Evolutionary conservation across 2,329 filamentous ascomycete species (phyloP), one percentile per base, ranked within the genome.

Genomic region (Fusarium humuli): DNA sequence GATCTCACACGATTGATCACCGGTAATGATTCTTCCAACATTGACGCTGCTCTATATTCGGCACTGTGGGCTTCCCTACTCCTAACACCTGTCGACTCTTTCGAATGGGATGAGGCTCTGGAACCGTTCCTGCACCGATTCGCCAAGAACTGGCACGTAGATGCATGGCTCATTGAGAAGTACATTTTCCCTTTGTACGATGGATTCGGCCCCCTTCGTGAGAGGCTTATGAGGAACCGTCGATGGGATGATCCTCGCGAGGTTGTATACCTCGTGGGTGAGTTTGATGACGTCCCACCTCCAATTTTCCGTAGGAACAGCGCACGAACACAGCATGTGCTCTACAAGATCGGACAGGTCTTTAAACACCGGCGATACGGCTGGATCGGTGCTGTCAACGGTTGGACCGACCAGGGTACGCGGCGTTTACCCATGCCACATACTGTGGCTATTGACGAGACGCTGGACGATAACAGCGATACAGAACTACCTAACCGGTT

Each of bases 351-450:
- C 50, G 96, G 96, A 1, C 92, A 97, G 73, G 86, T 97, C 9
- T 97, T 98, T 77, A 87, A 86, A 49, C 96, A 99, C 80, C 89
- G 85, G 66, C 87, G 94, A 47, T 97, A 96, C 77, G 83, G 86
- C 22, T 97, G 95, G 78, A 83, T 90, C 50, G 94, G 91, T 20
- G 87, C 97, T 27, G 92, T 99, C 62, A 93, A 92, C 16, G 94
- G 94, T n/a, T 99, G 95, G 94, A 90, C 92, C 52, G 81, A 84
- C 77, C 84, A 85, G 53, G 74, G 72, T 52, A 73, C 74, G 40
- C 72, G 74, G 37, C 72, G 70, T 40, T 61, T 77, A 27, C 70
- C 76, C 45, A 74, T 69, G 68, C 63, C 73, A 55, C 76, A 72
- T 54, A 69, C 72, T 32, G 69, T 72, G 61, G 69, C 73, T 48